Evolutionary conservation across 345 rosid genomes (phyloP), one percentile per base, ranked within the genome.

Genomic region (Hypericum perforatum): DNA sequence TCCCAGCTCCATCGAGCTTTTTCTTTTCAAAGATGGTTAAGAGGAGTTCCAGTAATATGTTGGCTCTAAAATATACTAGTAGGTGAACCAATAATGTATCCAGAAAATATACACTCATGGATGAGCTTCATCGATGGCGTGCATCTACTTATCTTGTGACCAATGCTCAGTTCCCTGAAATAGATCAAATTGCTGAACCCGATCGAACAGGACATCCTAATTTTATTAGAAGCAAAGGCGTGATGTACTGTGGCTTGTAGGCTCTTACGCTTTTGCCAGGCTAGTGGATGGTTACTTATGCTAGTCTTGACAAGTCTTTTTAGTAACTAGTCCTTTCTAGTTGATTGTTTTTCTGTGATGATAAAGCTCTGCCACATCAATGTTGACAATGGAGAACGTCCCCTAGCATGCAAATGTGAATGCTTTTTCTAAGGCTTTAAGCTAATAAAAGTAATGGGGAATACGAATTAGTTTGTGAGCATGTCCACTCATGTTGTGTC

Each of bases 71-170:
- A 92, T 73, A 96, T 95, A 38, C 96, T 92, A 63, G 98, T 85
- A 71, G 96, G 98, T 55, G 96, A 92, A 70, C 96, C 98, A 14
- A 88, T 92, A 45, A 85, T 92, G 95, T 92, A 88, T 69, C 96
- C 96, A 7, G 94, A 85, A 72, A 92, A 85, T 62, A 92, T n/a
- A n/a, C n/a, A 85, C 90, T 92, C 65, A 86, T 92, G 55, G 85
- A 88, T 74, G 98, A 92, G 70, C 81, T 92, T 64, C 98, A 88
- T 53, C 60, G 60, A 57, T 82, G 79, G 66, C 78, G 74, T 48
- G 88, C 88, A 63, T 88, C 96, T 44, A 88, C 97, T 15, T 85
- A 88, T 78, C 81, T 85, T 29, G 98, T 92, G 43, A 92, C 95
- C 48, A 92, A 92, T 92, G 96, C 95, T 14, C 98, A 92, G 65